phyloP scores from a whole-genome alignment of 805 yeast species.

The Saccharomycodes ludwigii region DNA sequence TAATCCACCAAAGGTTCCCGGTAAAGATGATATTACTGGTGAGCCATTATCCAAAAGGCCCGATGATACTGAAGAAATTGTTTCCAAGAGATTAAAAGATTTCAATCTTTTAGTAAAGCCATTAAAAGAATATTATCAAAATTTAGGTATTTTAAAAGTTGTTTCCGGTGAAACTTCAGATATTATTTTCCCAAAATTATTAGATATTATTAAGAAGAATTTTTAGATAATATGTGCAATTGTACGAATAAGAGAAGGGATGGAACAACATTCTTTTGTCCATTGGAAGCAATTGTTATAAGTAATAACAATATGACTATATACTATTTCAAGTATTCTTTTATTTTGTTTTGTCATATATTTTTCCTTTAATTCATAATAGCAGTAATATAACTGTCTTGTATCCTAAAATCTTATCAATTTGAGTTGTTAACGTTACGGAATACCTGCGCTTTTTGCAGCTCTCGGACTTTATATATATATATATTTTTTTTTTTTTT shows the following conservation, averaged over 20 bases:
- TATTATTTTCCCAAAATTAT: constrained; percentile 63
- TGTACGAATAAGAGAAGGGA: no score
- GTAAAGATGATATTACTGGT: constrained; percentile 80
- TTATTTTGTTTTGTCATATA: no score
- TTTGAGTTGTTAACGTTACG: no score
- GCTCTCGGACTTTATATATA: not conserved
- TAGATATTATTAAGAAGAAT: constrained; percentile 25
- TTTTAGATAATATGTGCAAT: constrained; percentile 15
- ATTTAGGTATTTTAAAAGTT: constrained; percentile 35
- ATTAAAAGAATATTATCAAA: constrained; percentile 46
- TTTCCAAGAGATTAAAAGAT: constrained; percentile 50
- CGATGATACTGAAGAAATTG: constrained; percentile 71
- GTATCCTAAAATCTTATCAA: no score
- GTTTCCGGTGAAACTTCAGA: constrained; percentile 77
- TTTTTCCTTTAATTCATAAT: no score
- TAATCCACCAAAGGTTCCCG: constrained; percentile 78
- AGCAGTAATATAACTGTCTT: no score
- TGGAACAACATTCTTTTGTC: no score
- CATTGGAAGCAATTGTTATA: no score
- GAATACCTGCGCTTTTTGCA: no score
- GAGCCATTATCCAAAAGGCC: constrained; percentile 69
- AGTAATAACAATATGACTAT: no score
- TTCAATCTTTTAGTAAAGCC: constrained; percentile 53
- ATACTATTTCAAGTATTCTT: no score
- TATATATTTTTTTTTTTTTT: not conserved